Base-by-base conservation (phyloP, 1,284 basidiomycete genomes). In the Melampsora larici-populina region DNA sequence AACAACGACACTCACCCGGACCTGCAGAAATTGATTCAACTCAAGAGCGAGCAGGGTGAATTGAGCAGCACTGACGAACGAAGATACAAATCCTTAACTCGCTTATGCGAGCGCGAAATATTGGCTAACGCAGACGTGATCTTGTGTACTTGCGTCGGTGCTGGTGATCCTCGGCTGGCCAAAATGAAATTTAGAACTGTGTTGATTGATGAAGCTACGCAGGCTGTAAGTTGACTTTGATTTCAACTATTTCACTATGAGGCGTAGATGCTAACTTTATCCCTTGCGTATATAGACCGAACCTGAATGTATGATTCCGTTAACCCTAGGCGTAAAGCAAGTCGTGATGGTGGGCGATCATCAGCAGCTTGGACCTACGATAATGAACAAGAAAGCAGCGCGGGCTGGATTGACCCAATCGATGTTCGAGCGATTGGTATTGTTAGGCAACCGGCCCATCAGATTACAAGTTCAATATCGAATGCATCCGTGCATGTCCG, bases 331-430 rank as follows among this genome's bases (percentile, higher is more conserved):
- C 36, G 98, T 95, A 85, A 99, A 98, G 85, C 97, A 99, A 83
- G 94, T 95, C 73, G 95, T 99, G 36, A 89, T 99, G 69, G 97
- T 99, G 70, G 97, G 97, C 70, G 95, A 98, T 85, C 95, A 98
- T 85, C 92, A 92, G 86, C 97, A 99, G 88, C 90, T 99, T 67
- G 97, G 97, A 0, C 97, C 97, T 11, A 97, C 98, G 81, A 98
- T 99, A 84, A 99, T 99, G 97, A 99, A 98, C 89, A 99, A 98
- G 88, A 98, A 99, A 84, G 97, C 96, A 0, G 97, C 97, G 0
- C 90, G 94, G 18, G 97, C 97, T 0, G 97, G 97, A 40, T 88
- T 99, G 62, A 97, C 94, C 0, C 95, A 98, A 84, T 98, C 95
- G 0, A 89, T 99, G 31, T 99, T 99, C 82, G 97, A 99, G 84